Conservation (phyloP, 1,284 basidiomycete species). For the Puccinia horiana region DNA sequence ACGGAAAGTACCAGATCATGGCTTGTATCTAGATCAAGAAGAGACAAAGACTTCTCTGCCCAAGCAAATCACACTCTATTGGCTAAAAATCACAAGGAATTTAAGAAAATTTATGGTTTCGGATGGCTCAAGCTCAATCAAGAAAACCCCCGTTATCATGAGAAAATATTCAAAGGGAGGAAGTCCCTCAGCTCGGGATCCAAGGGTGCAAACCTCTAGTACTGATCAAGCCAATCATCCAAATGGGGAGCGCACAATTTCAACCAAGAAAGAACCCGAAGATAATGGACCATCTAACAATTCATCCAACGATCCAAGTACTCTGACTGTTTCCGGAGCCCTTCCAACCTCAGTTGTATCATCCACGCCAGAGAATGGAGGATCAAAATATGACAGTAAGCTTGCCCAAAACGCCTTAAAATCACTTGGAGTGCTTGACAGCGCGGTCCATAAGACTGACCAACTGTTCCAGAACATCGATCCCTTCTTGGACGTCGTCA, state of each 20-base stretch:
- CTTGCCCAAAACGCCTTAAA: background rate
- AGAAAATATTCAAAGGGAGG: too few relatives aligned
- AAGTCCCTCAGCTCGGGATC: background rate
- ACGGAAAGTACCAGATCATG: too few relatives aligned
- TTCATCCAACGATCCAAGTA: background rate
- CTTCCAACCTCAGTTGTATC: background rate
- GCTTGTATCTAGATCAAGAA: background rate
- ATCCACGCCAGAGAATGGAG: background rate
- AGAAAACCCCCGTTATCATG: too few relatives aligned
- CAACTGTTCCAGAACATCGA: background rate
- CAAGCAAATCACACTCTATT: background rate
- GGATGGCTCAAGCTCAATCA: background rate
- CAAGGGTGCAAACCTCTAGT: background rate
- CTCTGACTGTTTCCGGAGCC: background rate
- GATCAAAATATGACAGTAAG: background rate
- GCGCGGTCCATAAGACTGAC: background rate
- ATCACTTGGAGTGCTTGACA: background rate
- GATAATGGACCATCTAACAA: background rate
- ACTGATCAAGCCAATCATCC: background rate
- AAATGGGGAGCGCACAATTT: background rate
- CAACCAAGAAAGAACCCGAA: background rate
- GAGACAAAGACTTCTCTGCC: background rate
- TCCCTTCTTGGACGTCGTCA: background rate
- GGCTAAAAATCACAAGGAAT: background rate
- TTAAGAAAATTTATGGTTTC: background rate